Base-by-base conservation (phyloP, 805 yeast genomes). In the Yarrowia sp. region DNA sequence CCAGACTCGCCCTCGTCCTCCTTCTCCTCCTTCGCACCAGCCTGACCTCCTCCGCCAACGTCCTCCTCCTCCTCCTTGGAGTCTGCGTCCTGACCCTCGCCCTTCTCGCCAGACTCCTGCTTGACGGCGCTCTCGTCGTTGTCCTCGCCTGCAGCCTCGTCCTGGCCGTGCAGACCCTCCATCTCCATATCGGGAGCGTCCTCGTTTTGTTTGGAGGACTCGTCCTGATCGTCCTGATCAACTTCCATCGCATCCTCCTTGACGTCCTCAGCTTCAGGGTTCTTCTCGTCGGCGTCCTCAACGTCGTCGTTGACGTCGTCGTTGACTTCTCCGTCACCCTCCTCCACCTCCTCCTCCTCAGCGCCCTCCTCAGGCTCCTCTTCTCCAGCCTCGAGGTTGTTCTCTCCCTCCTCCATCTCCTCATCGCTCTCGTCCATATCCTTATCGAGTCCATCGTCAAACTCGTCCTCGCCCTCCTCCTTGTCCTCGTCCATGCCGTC, bases 21-120 rank as follows among this genome's bases (percentile, higher is more conserved):
- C 6, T 86, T 88, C 64, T 82, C 78, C 9, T 24, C 36, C n/a
- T n/a, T n/a, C n/a, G n/a, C n/a, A n/a, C n/a, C n/a, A n/a, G n/a
- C n/a, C n/a, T n/a, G n/a, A n/a, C n/a, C n/a, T n/a, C n/a, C n/a
- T n/a, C n/a, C n/a, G n/a, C n/a, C n/a, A n/a, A n/a, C n/a, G 8
- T 87, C 88, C 72, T 90, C 90, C 69, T 89, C 90, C 70, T 89
- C 96, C 91, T 88, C 94, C 69, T 87, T 94, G 63, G 87, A 70
- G 3, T 87, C 92, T 56, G 86, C 85, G 4, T 84, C 83, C 1
- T 72, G 78, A 3, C 77, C 78, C 0, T 84, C 84, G 5, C 86
- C 85, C 16, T 83, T 81, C 3, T 79, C 78, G 4, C 77, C 77
- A 0, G 77, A 74, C 36, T 71, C 68, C 35, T 70, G 68, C 14